Conservation (phyloP, 345 rosid genomes). For the Eucalyptus pauciflora region DNA sequence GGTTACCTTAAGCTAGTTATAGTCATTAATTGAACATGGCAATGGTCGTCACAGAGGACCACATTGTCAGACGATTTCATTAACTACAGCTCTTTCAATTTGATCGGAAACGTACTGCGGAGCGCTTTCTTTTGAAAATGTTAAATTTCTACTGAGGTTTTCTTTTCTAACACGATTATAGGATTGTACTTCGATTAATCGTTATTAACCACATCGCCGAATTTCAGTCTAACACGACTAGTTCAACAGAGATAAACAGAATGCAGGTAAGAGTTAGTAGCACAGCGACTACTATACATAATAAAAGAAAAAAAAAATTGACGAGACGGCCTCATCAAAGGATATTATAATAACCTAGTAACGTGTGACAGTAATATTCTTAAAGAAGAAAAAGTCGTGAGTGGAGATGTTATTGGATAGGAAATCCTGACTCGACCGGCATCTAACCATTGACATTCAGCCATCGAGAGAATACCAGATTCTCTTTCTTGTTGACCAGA, state of each 20-base stretch:
- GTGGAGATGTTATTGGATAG: not conserved
- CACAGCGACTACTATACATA: not conserved
- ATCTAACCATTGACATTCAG: not conserved
- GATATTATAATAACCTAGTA: not conserved
- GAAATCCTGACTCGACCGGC: not conserved
- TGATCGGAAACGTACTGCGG: not conserved
- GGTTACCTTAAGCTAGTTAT: not conserved
- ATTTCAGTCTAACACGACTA: not conserved
- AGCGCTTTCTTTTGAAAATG: not conserved
- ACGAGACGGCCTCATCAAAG: not conserved
- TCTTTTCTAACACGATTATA: not conserved
- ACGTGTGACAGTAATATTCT: not conserved
- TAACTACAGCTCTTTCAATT: not conserved
- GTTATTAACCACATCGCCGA: not conserved
- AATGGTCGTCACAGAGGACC: not conserved
- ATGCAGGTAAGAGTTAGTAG: not conserved
- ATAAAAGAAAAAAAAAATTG: not conserved
- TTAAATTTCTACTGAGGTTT: not conserved
- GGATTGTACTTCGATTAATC: not conserved
- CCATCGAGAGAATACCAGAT: not conserved
- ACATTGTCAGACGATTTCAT: not conserved
- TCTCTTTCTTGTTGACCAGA: not conserved
- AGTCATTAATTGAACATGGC: not conserved
- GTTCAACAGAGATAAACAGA: not conserved
- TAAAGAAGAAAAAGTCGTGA: not conserved